These are phyloP conservation scores for Penicillium sp. DNA, from an alignment of 2,329 filamentous ascomycete genomes.

Conservation along the genomic window DNA sequence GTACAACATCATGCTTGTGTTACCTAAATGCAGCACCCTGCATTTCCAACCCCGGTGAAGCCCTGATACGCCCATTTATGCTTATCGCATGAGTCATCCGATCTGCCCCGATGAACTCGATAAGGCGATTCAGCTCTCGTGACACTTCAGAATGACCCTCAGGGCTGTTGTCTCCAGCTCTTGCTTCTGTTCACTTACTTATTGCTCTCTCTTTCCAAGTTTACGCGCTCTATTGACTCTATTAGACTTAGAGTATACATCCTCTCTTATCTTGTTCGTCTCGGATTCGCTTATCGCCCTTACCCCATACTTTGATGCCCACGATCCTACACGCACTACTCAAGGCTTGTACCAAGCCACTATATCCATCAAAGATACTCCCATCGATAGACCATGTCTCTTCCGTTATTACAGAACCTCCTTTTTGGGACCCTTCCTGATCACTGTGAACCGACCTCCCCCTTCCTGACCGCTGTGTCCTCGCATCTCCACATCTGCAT, in stretches of 20 bases:
- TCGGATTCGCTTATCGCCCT: slow-evolving; percentile 11
- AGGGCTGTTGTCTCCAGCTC: background rate
- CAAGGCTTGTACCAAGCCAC: background rate
- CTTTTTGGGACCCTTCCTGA: slow-evolving; percentile 49
- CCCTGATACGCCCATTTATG: slow-evolving; percentile 5
- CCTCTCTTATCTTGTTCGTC: background rate
- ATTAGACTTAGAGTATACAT: slow-evolving; percentile 1
- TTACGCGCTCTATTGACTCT: background rate
- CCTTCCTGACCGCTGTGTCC: slow-evolving; percentile 59
- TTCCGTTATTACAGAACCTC: slow-evolving; percentile 30
- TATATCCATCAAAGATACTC: background rate
- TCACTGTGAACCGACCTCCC: slow-evolving; percentile 61
- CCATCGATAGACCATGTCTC: slow-evolving; percentile 28
- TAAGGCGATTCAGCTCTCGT: slow-evolving; percentile 10
- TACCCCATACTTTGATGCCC: slow-evolving; percentile 5
- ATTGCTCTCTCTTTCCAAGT: background rate
- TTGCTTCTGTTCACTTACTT: background rate
- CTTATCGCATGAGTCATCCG: slow-evolving; percentile 15
- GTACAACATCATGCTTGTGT: background rate
- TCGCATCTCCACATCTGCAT: slow-evolving; percentile 62
- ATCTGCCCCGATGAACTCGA: slow-evolving; percentile 5
- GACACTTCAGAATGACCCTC: slow-evolving; percentile 9
- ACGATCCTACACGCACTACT: background rate
- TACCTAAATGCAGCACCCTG: background rate
- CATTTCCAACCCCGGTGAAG: background rate